Percentiles rank a stretch among this genome's conserved stretches.
phyloP scores from a whole-genome alignment of 2,329 filamentous ascomycete species.

The Pseudocercospora fuligena region DNA sequence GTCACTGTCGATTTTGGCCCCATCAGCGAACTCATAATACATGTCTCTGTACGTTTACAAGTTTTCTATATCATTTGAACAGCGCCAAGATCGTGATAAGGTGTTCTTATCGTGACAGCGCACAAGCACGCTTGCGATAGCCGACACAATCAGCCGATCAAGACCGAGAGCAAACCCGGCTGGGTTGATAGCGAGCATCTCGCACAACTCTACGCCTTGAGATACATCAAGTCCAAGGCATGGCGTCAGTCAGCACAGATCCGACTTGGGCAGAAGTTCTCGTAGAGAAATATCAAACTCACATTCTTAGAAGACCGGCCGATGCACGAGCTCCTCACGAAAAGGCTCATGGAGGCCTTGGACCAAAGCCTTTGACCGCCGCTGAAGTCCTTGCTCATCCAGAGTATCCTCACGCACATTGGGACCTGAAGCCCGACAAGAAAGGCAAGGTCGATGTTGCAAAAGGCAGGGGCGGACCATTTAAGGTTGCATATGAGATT shows the following conservation, averaged over 20 bases:
- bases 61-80: neutral
- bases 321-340: constrained; percentile 27
- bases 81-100: neutral
- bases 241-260: constrained; percentile 22
- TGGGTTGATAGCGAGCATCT: neutral
- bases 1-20: neutral
- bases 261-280: constrained; percentile 23
- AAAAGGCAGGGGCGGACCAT: constrained; percentile 71
- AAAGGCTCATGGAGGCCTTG: constrained; percentile 24
- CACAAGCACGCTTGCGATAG: neutral
- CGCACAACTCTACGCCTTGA: constrained; percentile 4
- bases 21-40: neutral
- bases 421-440: constrained; percentile 69
- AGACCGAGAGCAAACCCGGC: neutral
- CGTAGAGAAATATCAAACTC: constrained; percentile 21
- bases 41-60: neutral
- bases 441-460: constrained; percentile 68
- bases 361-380: constrained; percentile 49
- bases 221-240: constrained; percentile 3
- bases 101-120: constrained; percentile 3
- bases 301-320: constrained; percentile 21
- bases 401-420: constrained; percentile 69
- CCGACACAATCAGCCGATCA: constrained; percentile 7
- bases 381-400: constrained; percentile 68
- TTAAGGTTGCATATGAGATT: constrained; percentile 78